Evolutionary conservation across 352 stramenopile species (phyloP).

Genomic region (Phytophthora niederhauseri): DNA sequence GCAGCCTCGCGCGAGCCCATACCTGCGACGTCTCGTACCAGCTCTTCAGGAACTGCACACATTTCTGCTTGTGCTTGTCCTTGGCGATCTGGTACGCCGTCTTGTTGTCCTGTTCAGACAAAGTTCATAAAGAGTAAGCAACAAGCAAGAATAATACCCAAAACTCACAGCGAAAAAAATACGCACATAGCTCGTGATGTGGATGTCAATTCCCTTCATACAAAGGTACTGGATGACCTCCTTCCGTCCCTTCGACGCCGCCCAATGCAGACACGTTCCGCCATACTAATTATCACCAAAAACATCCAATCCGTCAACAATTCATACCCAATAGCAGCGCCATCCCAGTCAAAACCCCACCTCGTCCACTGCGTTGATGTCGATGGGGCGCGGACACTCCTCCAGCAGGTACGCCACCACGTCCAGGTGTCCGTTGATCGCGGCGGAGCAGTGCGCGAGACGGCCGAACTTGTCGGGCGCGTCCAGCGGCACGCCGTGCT

Average conservation of each 20-base stretch:
- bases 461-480: constrained; percentile 85
- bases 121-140: not conserved
- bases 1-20: constrained; percentile 4
- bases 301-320: too few relatives aligned
- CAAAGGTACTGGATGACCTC: constrained; percentile 90
- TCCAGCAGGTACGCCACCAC: constrained; percentile 85
- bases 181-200: constrained; percentile 90
- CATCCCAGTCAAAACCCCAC: constrained; percentile 23
- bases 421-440: constrained; percentile 88
- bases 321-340: not conserved
- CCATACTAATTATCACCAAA: too few relatives aligned
- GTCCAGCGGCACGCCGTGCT: constrained; percentile 82
- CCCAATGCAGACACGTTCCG: constrained; percentile 87
- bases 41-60: constrained; percentile 85
- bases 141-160: not conserved
- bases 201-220: constrained; percentile 89
- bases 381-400: constrained; percentile 78
- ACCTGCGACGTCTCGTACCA: constrained; percentile 91
- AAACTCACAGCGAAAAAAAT: constrained; percentile 1
- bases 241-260: constrained; percentile 81
- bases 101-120: constrained; percentile 76
- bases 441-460: constrained; percentile 79
- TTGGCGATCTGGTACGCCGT: constrained; percentile 90
- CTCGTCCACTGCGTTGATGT: constrained; percentile 91
- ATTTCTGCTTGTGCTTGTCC: constrained; percentile 90